Evolutionary conservation across 1,139 yeast species (phyloP).

Genomic region (Arxiozyma heterogenica): DNA sequence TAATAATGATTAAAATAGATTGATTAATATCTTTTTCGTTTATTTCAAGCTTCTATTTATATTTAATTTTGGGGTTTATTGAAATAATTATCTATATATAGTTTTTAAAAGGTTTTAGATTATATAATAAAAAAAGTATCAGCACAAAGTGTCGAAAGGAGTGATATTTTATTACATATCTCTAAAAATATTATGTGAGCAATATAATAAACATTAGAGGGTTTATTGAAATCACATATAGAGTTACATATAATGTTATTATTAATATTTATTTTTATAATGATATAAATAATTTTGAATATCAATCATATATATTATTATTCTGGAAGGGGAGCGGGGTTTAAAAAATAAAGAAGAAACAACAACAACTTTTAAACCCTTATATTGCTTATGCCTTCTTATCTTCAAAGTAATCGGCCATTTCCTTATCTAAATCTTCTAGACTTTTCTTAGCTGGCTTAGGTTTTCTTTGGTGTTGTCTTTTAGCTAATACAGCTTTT

Average conservation of each 20-base stretch:
- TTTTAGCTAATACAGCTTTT: conserved; percentile 32
- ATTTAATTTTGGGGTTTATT: background rate
- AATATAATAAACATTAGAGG: background rate
- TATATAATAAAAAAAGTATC: background rate
- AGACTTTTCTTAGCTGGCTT: conserved; percentile 61
- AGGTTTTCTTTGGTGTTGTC: conserved; percentile 33
- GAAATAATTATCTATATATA: too few species aligned
- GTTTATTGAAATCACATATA: background rate
- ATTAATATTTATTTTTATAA: too few species aligned
- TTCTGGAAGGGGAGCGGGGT: background rate
- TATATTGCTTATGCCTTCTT: conserved; percentile 13
- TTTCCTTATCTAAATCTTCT: conserved; percentile 87
- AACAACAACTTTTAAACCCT: background rate
- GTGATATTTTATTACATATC: background rate
- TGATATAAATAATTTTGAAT: background rate
- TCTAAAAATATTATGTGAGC: background rate
- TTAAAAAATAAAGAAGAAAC: background rate
- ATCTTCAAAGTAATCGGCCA: conserved; percentile 69
- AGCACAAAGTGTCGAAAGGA: background rate
- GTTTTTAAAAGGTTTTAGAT: background rate
- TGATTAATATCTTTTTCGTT: background rate
- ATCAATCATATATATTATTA: background rate
- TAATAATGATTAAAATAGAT: conserved; percentile 5
- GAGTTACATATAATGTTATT: background rate
- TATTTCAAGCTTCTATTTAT: background rate